Evolutionary conservation across 2,329 filamentous ascomycete genomes (phyloP), one percentile per base, ranked within the genome.

Genomic region (Trichophyton simii): DNA sequence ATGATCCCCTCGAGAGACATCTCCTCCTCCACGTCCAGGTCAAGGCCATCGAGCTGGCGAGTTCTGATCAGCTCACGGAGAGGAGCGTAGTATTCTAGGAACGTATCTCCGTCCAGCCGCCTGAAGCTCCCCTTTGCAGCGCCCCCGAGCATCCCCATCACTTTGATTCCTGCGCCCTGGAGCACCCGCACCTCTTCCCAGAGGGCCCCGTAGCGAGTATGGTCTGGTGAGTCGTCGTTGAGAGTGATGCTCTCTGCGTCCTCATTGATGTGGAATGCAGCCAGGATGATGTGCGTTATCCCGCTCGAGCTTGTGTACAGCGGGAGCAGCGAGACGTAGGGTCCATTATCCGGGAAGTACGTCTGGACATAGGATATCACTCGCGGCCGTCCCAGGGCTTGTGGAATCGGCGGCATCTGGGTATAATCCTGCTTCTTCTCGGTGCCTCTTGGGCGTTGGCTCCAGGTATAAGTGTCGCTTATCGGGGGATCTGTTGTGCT

Each of bases 111-210:
- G 68, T 87, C 82, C 2, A 86, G 76, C 61, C 82, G 79, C 57
- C 79, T 76, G 70, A 83, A 96, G 11, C 84, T 87, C 9, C 91
- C 91, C 63, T 82, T 80, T 0, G 89, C 90, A 1, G 91, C 90
- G 15, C 91, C 91, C 44, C 91, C 91, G 1, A 96, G 79, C 88
- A 96, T 94, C 60, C 84, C 89, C 71, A 95, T 80, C 11, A 96
- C 84, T 68, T 87, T 90, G 65, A 96, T 80, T 48, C 90, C 90
- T 5, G 81, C 80, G 1, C 81, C 82, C 71, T 94, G 87, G 4
- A 96, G 76, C 65, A 85, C 77, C 6, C 81, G 80, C 7, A 89
- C 82, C 72, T 96, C 91, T 22, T 81, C 81, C 90, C 91, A 96
- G 41, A 96, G 79, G 1, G 83, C 83, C 36, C 82, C 77, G 73